Percentiles rank a stretch among this genome's conserved stretches.
These are phyloP conservation scores for Areca catechu DNA, from an alignment of 176 grass and related monocot species.

Conservation along the genomic window DNA sequence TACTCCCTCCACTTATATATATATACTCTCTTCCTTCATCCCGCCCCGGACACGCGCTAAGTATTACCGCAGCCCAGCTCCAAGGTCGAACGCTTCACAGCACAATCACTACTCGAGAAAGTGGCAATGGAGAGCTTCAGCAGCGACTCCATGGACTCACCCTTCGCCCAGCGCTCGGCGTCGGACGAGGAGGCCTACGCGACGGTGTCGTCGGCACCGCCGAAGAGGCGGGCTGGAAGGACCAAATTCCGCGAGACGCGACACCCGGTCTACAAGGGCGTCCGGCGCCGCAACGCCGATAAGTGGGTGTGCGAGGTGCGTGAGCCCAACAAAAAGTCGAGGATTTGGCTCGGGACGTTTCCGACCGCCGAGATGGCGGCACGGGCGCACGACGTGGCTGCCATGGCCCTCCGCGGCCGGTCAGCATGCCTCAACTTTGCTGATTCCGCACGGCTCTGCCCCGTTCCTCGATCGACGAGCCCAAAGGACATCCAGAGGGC, in stretches of 20 bases:
- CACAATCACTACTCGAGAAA: neutral
- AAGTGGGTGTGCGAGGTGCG: slow-evolving; percentile 24
- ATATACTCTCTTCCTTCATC: too few species aligned
- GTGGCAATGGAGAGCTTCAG: neutral
- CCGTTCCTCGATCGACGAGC: neutral
- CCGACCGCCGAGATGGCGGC: slow-evolving; percentile 19
- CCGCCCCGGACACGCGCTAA: too few species aligned
- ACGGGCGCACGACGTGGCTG: slow-evolving; percentile 18
- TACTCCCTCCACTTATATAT: too few species aligned
- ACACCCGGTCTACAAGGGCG: too few species aligned
- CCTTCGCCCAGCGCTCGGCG: neutral
- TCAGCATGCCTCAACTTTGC: slow-evolving; percentile 20
- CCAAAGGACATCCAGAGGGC: slow-evolving; percentile 6
- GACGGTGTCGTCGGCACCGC: slow-evolving; percentile 3
- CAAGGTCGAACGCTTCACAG: neutral
- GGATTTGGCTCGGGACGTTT: slow-evolving; percentile 17
- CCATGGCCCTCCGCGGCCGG: slow-evolving; percentile 19
- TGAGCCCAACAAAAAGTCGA: slow-evolving; percentile 16
- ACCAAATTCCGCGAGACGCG: too few species aligned
- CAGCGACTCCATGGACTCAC: slow-evolving; percentile 10
- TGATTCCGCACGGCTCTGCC: slow-evolving; percentile 8
- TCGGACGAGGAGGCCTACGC: slow-evolving; percentile 11
- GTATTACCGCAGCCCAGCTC: too few species aligned
- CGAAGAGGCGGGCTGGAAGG: slow-evolving; percentile 7
- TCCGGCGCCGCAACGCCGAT: slow-evolving; percentile 9